A percentile compares a stretch with the other conserved stretches of the same genome.
These are phyloP conservation scores for Solanum bulbocastanum DNA, from an alignment of 257 asterid species.

Conservation along the genomic window DNA sequence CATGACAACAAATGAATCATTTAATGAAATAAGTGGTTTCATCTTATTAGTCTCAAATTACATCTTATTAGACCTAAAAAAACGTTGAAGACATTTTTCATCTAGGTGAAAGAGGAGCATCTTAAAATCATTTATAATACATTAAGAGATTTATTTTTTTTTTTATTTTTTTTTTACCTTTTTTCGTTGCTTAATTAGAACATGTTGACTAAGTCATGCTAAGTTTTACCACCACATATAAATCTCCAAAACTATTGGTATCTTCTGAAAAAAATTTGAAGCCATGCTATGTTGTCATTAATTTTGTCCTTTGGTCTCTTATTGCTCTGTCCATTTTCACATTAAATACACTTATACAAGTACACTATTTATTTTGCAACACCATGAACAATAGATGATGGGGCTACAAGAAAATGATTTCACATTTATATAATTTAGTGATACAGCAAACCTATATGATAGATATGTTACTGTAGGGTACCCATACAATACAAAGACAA, in stretches of 20 bases:
- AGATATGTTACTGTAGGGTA: not conserved
- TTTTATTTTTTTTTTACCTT: not conserved
- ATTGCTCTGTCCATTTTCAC: not conserved
- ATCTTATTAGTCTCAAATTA: not conserved
- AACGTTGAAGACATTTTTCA: too few relatives aligned
- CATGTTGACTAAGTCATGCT: not conserved
- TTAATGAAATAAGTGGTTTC: not conserved
- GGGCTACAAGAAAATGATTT: not conserved
- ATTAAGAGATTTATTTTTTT: too few relatives aligned
- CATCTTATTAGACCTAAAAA: not conserved
- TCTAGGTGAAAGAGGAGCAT: not conserved
- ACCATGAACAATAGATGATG: not conserved
- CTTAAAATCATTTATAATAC: too few relatives aligned
- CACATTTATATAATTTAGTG: not conserved
- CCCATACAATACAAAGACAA: not conserved
- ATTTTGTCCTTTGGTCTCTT: conserved; percentile 20
- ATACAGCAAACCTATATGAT: not conserved
- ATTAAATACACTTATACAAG: not conserved
- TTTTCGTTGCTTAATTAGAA: not conserved
- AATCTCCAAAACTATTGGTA: not conserved
- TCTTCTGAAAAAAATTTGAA: not conserved
- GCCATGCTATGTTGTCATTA: not conserved
- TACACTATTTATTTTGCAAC: not conserved
- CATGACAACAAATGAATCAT: too few relatives aligned
- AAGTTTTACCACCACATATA: not conserved